Base-by-base conservation (phyloP, 2,329 filamentous ascomycete species). In the Stemphylium beticola region DNA sequence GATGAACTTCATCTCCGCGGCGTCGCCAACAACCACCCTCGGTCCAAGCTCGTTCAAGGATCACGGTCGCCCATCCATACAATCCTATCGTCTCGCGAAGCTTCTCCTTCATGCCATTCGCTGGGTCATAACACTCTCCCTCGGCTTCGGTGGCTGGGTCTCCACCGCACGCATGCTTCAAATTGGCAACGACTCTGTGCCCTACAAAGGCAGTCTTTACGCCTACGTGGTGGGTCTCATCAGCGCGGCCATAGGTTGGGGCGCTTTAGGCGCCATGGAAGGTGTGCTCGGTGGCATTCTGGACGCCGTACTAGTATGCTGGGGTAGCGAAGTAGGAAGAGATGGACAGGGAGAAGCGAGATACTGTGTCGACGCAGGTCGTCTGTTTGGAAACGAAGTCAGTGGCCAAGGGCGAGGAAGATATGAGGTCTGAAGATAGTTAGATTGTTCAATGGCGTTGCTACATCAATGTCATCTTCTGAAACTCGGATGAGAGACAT, bases 61-160 rank as follows among this genome's bases (percentile, higher is more conserved):
- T 64, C 73, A 66, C 52, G 73, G 64, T 78, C 62, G 75, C 77
- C 69, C 67, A 2, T 82, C 87, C 1, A 81, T 96, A n/a, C 80
- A 95, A 20, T 90, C 95, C 0, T 99, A 98, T 74, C 87, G 91
- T 4, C 86, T 98, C 8, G 90, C 95, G 1, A 98, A 97, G 74
- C 83, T 98, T 24, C 84, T 99, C 7, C 85, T 99, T 3, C 91
- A 97, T 65, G 92, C 93, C 3, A 95, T 92, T 1, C 87, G 93
- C 15, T 90, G 93, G 72, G 90, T 97, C 68, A 96, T 97, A 86
- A 91, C 92, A 0, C 86, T 93, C 41, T 90, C 88, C 0, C 84
- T 99, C 26, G 93, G 93, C 0, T 96, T 98, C 68, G 93, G 91
- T 4, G 93, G 92, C n/a, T 99, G 95, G 95, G 91, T 98, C 8